Conservation (phyloP, 2,329 filamentous ascomycete species). For the Diplodia mutila region DNA sequence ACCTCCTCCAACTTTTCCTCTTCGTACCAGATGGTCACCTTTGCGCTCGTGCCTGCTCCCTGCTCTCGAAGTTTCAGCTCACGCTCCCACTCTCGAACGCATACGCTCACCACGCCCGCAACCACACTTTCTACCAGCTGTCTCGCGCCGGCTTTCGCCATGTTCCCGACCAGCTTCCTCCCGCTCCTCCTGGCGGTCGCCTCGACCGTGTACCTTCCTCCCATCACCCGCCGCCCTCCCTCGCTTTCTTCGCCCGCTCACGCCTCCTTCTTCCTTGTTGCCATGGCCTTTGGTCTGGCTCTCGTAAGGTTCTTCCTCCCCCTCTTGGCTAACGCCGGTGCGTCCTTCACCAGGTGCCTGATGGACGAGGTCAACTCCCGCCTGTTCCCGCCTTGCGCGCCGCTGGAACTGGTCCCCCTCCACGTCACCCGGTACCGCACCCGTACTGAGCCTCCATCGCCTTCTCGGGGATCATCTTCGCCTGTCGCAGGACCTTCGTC, state of each 20-base stretch:
- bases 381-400: not conserved
- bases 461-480: not conserved
- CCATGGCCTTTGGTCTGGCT: not conserved
- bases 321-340: not conserved
- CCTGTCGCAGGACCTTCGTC: not conserved
- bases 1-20: not conserved
- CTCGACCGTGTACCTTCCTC: not conserved
- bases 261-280: not conserved
- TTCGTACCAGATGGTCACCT: not conserved
- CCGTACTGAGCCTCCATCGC: not conserved
- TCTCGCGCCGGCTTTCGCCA: not conserved
- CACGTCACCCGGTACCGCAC: not conserved
- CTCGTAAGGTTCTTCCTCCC: not conserved
- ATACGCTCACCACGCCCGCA: not conserved
- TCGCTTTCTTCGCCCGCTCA: not conserved
- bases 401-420: not conserved
- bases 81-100: not conserved
- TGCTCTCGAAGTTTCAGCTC: not conserved
- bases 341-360: not conserved
- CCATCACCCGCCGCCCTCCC: not conserved
- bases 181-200: not conserved
- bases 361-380: not conserved
- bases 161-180: not conserved
- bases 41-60: not conserved
- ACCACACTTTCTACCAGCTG: not conserved